Percentiles rank a stretch among this genome's conserved stretches.
These are phyloP conservation scores for Rhizophora apiculata DNA, from an alignment of 345 rosid species.

Conservation along the genomic window DNA sequence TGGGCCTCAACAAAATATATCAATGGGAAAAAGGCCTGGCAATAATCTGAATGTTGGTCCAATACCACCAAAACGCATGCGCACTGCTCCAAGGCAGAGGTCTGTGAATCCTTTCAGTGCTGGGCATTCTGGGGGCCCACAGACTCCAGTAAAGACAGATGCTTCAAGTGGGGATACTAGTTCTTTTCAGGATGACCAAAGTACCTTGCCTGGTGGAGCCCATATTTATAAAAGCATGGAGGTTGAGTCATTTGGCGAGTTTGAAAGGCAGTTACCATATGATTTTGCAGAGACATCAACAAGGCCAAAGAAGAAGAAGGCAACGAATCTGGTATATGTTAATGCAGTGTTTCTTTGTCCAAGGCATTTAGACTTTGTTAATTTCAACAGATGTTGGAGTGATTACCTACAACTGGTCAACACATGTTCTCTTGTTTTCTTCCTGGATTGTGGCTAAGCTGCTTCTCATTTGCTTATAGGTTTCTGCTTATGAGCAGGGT, in stretches of 20 bases:
- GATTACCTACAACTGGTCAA: background rate
- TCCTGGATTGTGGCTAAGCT: constrained; percentile 19
- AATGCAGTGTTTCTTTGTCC: too few species aligned
- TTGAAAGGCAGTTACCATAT: constrained; percentile 67
- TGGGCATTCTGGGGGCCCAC: constrained; percentile 51
- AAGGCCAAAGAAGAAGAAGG: constrained; percentile 83
- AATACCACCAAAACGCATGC: constrained; percentile 85
- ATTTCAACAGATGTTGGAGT: constrained; percentile 11
- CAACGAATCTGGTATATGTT: constrained; percentile 50
- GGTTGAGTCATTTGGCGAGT: constrained; percentile 72
- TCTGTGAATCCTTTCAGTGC: constrained; percentile 55
- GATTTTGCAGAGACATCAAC: constrained; percentile 74
- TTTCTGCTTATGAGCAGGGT: constrained; percentile 67
- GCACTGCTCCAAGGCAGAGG: constrained; percentile 87
- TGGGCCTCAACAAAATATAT: constrained; percentile 46
- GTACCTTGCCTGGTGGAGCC: constrained; percentile 72
- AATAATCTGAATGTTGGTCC: constrained; percentile 56
- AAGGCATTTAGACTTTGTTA: constrained; percentile 18
- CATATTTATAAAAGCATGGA: constrained; percentile 69
- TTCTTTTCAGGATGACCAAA: constrained; percentile 94
- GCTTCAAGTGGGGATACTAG: constrained; percentile 96
- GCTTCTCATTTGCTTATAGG: constrained; percentile 49
- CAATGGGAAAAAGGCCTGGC: constrained; percentile 65
- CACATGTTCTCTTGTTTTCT: constrained; percentile 3
- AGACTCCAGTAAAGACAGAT: constrained; percentile 60